Conservation (phyloP, 805 yeast species). For the Hanseniaspora nectarophila region DNA sequence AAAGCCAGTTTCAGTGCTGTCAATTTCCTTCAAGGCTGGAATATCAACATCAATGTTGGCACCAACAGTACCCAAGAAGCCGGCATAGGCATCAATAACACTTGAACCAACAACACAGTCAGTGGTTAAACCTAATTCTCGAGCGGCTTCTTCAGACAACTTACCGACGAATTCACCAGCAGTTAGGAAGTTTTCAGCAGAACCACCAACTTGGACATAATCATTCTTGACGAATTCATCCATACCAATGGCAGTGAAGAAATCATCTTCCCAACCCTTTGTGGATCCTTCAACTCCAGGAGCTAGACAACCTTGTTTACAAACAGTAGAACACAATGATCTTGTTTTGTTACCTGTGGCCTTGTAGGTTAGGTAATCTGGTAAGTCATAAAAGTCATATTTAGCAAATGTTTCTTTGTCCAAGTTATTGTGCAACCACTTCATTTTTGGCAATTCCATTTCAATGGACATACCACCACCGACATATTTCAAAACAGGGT, state of each 20-base stretch:
- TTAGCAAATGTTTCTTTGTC: constrained; percentile 45
- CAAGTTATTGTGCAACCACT: constrained; percentile 84
- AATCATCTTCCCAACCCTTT: constrained; percentile 83
- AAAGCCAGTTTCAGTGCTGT: constrained; percentile 36
- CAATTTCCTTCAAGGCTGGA: constrained; percentile 40
- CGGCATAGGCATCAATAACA: constrained; percentile 95
- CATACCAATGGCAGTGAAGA: constrained; percentile 55
- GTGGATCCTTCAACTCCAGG: constrained; percentile 76
- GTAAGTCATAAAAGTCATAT: constrained; percentile 79
- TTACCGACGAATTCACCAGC: constrained; percentile 88
- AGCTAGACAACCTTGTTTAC: constrained; percentile 93
- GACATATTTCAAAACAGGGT: constrained; percentile 73
- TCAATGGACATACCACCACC: constrained; percentile 97
- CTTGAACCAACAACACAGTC: constrained; percentile 84
- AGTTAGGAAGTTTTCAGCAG: constrained; percentile 41
- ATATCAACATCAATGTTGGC: constrained; percentile 57
- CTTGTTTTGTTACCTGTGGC: constrained; percentile 83
- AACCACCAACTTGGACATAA: constrained; percentile 72
- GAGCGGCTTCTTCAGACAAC: constrained; percentile 54
- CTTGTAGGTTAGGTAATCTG: constrained; percentile 81
- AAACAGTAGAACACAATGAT: constrained; percentile 79
- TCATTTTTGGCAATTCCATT: constrained; percentile 95
- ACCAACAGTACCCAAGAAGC: constrained; percentile 98
- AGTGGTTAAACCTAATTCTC: constrained; percentile 69
- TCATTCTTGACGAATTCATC: constrained; percentile 67